Conservation (phyloP, 768 basidiomycete species). For the Phylloporus arenicola region DNA sequence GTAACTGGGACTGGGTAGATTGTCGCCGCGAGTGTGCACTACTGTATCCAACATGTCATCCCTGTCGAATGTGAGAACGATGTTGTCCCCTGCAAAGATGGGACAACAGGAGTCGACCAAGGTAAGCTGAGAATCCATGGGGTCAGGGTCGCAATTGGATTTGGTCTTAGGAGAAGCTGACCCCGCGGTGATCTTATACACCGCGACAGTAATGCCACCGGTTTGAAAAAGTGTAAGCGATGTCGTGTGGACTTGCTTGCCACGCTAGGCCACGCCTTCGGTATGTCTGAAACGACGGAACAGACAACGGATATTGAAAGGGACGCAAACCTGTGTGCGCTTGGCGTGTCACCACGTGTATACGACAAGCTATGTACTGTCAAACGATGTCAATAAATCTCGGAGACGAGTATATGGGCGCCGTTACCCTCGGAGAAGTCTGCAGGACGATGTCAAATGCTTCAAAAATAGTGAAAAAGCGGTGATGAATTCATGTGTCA, state of each 20-base stretch:
- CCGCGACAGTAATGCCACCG: background rate
- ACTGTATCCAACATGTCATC: conserved; percentile 13
- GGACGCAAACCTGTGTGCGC: background rate
- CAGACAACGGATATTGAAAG: background rate
- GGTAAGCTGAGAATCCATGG: conserved; percentile 18
- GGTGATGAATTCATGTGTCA: conserved; percentile 1
- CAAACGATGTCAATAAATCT: background rate
- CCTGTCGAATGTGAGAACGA: conserved; percentile 7
- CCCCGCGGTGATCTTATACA: background rate
- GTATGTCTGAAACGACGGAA: background rate
- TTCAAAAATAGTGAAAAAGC: background rate
- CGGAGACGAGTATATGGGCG: background rate
- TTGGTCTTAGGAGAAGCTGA: background rate
- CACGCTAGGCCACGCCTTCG: background rate
- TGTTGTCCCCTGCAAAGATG: background rate
- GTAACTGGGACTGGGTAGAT: conserved; percentile 10
- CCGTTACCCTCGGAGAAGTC: background rate
- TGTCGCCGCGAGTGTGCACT: background rate
- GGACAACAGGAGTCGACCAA: conserved; percentile 1
- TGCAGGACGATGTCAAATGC: background rate
- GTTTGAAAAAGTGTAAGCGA: background rate
- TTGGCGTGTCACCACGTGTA: background rate
- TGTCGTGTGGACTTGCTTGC: background rate
- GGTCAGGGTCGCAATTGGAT: background rate
- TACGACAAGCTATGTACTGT: background rate